Conservation (phyloP, 1,139 yeast genomes). For the Taphrina communis region DNA sequence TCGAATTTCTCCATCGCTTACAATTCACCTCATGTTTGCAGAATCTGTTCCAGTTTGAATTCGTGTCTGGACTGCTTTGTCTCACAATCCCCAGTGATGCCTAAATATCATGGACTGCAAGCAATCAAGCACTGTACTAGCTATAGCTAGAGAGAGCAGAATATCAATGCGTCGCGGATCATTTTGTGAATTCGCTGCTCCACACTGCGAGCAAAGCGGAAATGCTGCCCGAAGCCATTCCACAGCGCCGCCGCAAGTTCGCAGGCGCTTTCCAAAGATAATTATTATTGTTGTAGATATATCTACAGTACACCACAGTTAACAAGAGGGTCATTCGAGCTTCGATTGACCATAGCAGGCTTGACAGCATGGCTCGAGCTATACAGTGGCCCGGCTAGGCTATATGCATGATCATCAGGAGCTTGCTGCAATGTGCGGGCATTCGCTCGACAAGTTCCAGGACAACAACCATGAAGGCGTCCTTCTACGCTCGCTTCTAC, state of each 20-base stretch:
- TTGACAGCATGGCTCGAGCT: background rate
- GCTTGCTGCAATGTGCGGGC: conserved; percentile 16
- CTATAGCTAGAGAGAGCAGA: too few species aligned
- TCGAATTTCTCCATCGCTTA: conserved; percentile 30
- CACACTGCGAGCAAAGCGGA: background rate
- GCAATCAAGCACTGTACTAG: too few species aligned
- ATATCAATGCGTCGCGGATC: too few species aligned
- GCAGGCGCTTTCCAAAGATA: background rate
- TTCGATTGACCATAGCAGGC: too few species aligned
- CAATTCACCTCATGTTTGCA: background rate
- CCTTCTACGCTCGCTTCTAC: conserved; percentile 35
- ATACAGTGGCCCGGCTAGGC: conserved; percentile 2
- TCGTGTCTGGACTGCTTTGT: too few species aligned
- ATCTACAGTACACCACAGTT: background rate
- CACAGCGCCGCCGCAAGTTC: conserved; percentile 1
- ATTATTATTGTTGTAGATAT: conserved; percentile 8
- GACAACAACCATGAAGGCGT: background rate
- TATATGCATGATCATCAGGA: conserved; percentile 25
- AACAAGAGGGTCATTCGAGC: too few species aligned
- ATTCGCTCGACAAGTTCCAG: background rate
- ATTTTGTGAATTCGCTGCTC: background rate
- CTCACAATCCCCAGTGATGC: too few species aligned
- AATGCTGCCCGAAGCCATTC: conserved; percentile 6
- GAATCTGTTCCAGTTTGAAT: background rate
- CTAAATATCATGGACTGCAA: too few species aligned